These are phyloP conservation scores for Lachnellula suecica DNA, from an alignment of 2,329 filamentous ascomycete species.

Conservation along the genomic window DNA sequence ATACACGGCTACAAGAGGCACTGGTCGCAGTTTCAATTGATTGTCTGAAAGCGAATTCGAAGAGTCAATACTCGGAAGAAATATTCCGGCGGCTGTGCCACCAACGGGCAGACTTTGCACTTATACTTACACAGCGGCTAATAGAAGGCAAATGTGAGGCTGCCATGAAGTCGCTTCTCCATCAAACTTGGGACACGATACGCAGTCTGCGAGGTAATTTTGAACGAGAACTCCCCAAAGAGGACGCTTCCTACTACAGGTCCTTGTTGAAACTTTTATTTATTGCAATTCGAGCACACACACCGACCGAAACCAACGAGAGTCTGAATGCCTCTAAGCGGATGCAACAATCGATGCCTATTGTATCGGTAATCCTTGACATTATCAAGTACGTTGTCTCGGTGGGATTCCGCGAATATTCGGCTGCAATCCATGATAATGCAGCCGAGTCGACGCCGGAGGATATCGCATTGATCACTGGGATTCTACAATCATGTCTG, in stretches of 20 bases:
- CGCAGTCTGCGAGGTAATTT: conserved; percentile 54
- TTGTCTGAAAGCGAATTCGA: conserved; percentile 76
- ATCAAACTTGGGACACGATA: conserved; percentile 60
- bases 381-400: conserved; percentile 78
- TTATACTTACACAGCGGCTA: conserved; percentile 79
- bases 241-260: conserved; percentile 72
- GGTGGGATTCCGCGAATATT: conserved; percentile 78
- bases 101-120: conserved; percentile 74
- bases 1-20: conserved; percentile 25
- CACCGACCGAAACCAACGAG: conserved; percentile 22
- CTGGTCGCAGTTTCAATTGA: conserved; percentile 68
- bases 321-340: conserved; percentile 22
- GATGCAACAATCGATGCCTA: conserved; percentile 29
- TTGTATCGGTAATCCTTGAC: conserved; percentile 54
- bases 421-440: conserved; percentile 77
- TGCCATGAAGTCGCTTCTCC: conserved; percentile 34
- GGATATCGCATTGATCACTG: conserved; percentile 84
- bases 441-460: conserved; percentile 65
- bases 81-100: conserved; percentile 81
- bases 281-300: conserved; percentile 70
- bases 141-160: conserved; percentile 50
- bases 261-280: conserved; percentile 83
- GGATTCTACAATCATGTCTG: conserved; percentile 81
- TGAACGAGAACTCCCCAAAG: conserved; percentile 54
- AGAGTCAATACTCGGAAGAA: conserved; percentile 68